Evolutionary conservation across 139 green algal genomes (phyloP), one percentile per base, ranked within the genome.

Genomic region (Nannochloris sp.): DNA sequence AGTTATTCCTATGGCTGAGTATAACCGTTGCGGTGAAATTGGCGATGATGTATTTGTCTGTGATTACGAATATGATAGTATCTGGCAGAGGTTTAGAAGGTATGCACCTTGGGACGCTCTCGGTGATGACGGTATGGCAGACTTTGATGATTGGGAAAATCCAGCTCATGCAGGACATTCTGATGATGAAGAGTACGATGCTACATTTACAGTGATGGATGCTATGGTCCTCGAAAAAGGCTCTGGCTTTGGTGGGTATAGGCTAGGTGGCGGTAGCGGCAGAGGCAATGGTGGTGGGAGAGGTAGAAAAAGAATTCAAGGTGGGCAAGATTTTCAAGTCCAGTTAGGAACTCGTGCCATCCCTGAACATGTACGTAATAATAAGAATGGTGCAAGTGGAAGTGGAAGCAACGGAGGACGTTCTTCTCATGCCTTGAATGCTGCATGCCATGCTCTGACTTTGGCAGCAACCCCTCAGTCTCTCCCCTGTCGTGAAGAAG

Each of bases 1-100:
- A 24, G 79, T 90, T 39, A 72, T 68, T 36, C 15, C 42, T 10
- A 66, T 67, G 4, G 9, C 29, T 0, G 61, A 70, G 9, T 83
- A 76, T 60, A 15, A 30, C 13, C 10, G 24, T 12, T 34, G 31
- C 19, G 39, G 38, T 7, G 54, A 64, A 13, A 35, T 73, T 7
- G 77, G 77, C 24, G 85, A 90, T 19, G 90, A 97, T 60, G 84
- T 93, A 1, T 97, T 84, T 71, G 27, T 95, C 29, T 96, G 86
- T 68, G 83, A 91, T 46, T 92, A 93, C 45, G 58, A 77, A 54
- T 92, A 93, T 60, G 65, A 80, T 63, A 56, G 30, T 4, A 45
- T 56, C 15, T 79, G 60, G 60, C 30, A 78, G 34, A 63, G 78
- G 32, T 46, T 74, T 63, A 25, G 19, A 6, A 25, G 59, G 39